phyloP scores from a whole-genome alignment of 169 alveolate genomes.

The Cryptosporidium tyzzeri region DNA sequence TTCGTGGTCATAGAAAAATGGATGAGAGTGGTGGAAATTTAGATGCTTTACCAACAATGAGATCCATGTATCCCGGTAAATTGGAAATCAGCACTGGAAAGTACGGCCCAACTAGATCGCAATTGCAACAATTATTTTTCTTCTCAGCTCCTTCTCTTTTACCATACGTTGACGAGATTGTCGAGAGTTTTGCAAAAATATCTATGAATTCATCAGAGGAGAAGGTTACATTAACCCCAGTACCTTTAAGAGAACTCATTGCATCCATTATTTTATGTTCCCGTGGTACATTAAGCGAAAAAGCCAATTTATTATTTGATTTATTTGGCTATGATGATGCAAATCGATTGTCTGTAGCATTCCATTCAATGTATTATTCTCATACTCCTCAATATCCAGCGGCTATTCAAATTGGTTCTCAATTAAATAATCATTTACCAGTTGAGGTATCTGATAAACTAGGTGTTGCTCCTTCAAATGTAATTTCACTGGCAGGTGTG shows the following conservation, averaged over 20 bases:
- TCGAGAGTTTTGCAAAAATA: conserved; percentile 71
- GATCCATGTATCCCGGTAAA: conserved; percentile 71
- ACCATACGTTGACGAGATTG: conserved; percentile 76
- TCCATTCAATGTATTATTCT: conserved; percentile 72
- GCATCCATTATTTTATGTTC: conserved; percentile 70
- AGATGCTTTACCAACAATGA: conserved; percentile 50
- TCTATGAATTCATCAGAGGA: conserved; percentile 56
- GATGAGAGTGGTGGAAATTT: conserved; percentile 70
- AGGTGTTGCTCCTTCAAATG: conserved; percentile 76
- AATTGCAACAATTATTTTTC: conserved; percentile 71
- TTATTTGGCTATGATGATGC: conserved; percentile 73
- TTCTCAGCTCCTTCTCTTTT: conserved; percentile 67
- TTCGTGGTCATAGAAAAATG: conserved; percentile 54
- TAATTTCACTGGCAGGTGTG: conserved; percentile 59
- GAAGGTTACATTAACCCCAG: conserved; percentile 56
- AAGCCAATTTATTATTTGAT: conserved; percentile 70
- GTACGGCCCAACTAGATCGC: conserved; percentile 74
- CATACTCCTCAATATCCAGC: conserved; percentile 75
- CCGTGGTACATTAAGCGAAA: conserved; percentile 76
- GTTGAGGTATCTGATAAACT: conserved; percentile 65
- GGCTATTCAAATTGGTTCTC: conserved; percentile 74
- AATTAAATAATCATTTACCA: conserved; percentile 69
- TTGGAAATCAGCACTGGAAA: conserved; percentile 73
- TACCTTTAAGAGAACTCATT: conserved; percentile 69
- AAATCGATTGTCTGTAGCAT: conserved; percentile 63